Conservation (phyloP, 805 yeast species). For the Suhomyces prunicola region DNA sequence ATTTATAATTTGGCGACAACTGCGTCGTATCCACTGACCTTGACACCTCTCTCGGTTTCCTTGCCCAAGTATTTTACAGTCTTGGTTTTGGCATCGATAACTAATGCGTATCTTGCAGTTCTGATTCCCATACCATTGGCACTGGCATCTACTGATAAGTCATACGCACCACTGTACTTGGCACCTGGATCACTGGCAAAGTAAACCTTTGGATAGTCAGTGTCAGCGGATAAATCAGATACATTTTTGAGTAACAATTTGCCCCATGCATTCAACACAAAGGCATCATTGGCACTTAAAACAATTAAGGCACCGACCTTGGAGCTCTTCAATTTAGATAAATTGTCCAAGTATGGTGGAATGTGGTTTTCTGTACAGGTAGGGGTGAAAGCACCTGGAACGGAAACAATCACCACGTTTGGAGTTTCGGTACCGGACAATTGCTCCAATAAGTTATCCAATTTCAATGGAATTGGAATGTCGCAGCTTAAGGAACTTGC, state of each 20-base stretch:
- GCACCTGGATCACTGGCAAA: slow-evolving; percentile 43
- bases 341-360: slow-evolving; percentile 34
- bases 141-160: slow-evolving; percentile 32
- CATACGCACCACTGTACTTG: slow-evolving; percentile 27
- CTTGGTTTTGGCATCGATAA: slow-evolving; percentile 25
- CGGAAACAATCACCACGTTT: slow-evolving; percentile 34
- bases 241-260: slow-evolving; percentile 33
- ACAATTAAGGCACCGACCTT: slow-evolving; percentile 32
- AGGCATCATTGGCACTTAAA: slow-evolving; percentile 42
- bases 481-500: slow-evolving; percentile 34
- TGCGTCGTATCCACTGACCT: slow-evolving; percentile 37
- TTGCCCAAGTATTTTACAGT: slow-evolving; percentile 34
- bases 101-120: slow-evolving; percentile 39
- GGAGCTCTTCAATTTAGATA: slow-evolving; percentile 25
- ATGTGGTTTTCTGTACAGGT: slow-evolving; percentile 44
- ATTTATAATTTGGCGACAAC: slow-evolving; percentile 33
- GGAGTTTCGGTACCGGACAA: slow-evolving; percentile 15
- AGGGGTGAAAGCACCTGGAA: slow-evolving; percentile 46
- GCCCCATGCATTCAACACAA: slow-evolving; percentile 44
- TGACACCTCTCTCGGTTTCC: slow-evolving; percentile 32
- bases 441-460: slow-evolving; percentile 31
- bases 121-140: slow-evolving; percentile 38
- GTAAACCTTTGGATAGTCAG: slow-evolving; percentile 22
- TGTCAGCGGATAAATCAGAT: slow-evolving; percentile 5
- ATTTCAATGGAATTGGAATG: slow-evolving; percentile 29